Conservation (phyloP, 306 rosid species). For the Begonia loranthoides region DNA sequence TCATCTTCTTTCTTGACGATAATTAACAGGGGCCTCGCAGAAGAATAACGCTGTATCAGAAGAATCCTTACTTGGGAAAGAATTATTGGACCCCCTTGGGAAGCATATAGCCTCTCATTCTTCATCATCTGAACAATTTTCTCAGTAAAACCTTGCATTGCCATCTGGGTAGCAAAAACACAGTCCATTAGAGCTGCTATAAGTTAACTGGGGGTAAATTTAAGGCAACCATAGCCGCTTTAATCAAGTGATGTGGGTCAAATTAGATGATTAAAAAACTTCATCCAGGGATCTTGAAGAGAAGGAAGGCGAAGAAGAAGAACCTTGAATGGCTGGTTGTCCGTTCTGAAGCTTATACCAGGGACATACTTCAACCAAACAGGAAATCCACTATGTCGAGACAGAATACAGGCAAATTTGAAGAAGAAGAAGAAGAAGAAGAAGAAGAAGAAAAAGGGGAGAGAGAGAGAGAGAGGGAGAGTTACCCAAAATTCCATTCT, state of each 20-base stretch:
- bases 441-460: not conserved
- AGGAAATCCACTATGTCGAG: slow-evolving; percentile 66
- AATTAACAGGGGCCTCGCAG: too few relatives aligned
- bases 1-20: too few relatives aligned
- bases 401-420: slow-evolving; percentile 15
- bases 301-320: slow-evolving; percentile 2
- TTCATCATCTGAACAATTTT: slow-evolving; percentile 90
- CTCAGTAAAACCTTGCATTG: slow-evolving; percentile 85
- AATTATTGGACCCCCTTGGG: slow-evolving; percentile 96
- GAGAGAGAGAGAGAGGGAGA: slow-evolving; percentile 4
- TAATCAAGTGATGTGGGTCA: too few relatives aligned
- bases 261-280: not conserved
- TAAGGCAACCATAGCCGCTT: too few relatives aligned
- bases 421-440: not conserved
- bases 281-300: not conserved
- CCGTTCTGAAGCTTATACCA: slow-evolving; percentile 91
- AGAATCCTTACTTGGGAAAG: slow-evolving; percentile 63
- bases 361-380: slow-evolving; percentile 97
- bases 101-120: slow-evolving; percentile 62
- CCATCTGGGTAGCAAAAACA: slow-evolving; percentile 31
- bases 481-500: slow-evolving; percentile 97
- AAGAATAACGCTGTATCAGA: slow-evolving; percentile 1
- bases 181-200: not conserved
- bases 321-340: slow-evolving; percentile 88
- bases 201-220: not conserved